Evolutionary conservation across 257 asterid species (phyloP).

Genomic region (Cynanchum wilfordii): DNA sequence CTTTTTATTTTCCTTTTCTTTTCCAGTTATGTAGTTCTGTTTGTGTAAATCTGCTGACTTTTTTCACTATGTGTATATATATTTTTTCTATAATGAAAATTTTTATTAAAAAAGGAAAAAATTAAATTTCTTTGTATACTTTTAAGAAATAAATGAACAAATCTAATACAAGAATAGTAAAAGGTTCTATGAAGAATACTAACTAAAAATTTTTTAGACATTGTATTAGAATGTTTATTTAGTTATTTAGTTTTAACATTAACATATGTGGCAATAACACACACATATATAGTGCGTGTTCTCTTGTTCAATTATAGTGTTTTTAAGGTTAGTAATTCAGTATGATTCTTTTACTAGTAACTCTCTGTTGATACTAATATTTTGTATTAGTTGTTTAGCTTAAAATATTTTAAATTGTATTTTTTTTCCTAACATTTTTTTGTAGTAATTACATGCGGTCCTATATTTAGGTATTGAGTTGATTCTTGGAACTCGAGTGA

Average conservation of each 20-base stretch:
- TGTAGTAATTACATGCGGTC: background rate
- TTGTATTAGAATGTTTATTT: too few species aligned
- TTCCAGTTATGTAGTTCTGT: background rate
- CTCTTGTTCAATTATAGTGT: too few species aligned
- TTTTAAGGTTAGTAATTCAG: too few species aligned
- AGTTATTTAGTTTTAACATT: background rate
- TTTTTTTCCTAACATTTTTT: background rate
- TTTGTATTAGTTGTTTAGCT: background rate
- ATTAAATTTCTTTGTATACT: too few species aligned
- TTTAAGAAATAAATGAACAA: too few species aligned
- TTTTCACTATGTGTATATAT: background rate
- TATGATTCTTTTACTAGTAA: too few species aligned
- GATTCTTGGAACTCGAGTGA: conserved; percentile 80
- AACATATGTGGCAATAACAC: background rate
- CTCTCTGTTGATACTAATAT: background rate
- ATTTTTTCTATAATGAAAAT: too few species aligned
- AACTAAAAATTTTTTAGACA: too few species aligned
- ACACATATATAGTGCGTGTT: too few species aligned
- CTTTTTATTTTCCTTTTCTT: background rate
- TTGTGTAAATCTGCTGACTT: background rate
- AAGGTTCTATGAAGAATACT: background rate
- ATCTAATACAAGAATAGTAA: background rate
- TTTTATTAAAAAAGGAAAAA: too few species aligned
- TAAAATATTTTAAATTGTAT: background rate
- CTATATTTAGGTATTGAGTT: conserved; percentile 60